Evolutionary conservation across 2,329 filamentous ascomycete species (phyloP).

Genomic region (Hypomyces perniciosus): DNA sequence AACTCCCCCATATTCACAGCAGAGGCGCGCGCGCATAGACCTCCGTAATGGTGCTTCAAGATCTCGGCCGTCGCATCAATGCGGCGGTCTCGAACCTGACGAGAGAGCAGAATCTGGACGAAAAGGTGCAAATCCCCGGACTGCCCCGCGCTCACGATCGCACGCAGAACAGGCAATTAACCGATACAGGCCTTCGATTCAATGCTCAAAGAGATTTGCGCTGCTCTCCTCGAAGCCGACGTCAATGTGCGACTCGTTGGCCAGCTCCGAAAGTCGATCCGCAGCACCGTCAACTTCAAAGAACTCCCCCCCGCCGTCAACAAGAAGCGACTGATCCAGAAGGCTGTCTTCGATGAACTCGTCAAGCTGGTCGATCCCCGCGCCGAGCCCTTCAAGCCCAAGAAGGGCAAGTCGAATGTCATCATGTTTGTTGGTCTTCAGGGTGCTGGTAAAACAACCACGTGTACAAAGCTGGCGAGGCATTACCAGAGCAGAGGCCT

Average conservation of each 20-base stretch:
- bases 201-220: constrained; percentile 98
- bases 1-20: neutral
- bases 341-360: constrained; percentile 94
- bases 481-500: constrained; percentile 94
- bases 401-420: constrained; percentile 92
- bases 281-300: constrained; percentile 86
- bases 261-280: constrained; percentile 88
- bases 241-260: constrained; percentile 94
- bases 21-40: neutral
- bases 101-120: constrained; percentile 85
- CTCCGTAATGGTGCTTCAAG: constrained; percentile 85
- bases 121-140: constrained; percentile 61
- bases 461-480: constrained; percentile 91
- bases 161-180: constrained; percentile 2
- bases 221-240: constrained; percentile 91
- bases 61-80: constrained; percentile 97
- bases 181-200: constrained; percentile 73
- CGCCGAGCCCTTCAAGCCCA: constrained; percentile 90
- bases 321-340: constrained; percentile 98
- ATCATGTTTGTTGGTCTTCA: constrained; percentile 99
- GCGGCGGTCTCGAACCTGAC: constrained; percentile 91
- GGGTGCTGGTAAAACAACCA: constrained; percentile 95
- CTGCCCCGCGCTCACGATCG: constrained; percentile 2
- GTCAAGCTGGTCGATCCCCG: constrained; percentile 94
- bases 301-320: constrained; percentile 86